Conservation (phyloP, 2,329 filamentous ascomycete species). For the Fusarium algeriense region DNA sequence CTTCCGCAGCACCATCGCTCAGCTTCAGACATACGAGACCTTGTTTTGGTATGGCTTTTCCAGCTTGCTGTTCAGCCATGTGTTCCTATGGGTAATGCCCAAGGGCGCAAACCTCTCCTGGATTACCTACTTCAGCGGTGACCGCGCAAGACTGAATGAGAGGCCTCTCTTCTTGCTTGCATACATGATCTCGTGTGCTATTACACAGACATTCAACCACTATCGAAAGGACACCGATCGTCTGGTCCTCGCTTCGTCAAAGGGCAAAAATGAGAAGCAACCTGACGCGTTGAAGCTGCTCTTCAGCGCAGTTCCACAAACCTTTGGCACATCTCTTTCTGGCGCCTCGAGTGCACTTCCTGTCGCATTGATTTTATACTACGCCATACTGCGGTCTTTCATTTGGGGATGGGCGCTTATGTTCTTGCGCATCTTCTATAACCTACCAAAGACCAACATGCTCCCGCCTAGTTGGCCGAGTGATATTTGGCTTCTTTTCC, state of each 20-base stretch:
- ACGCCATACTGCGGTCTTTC: constrained; percentile 69
- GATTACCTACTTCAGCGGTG: constrained; percentile 77
- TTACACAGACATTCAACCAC: constrained; percentile 77
- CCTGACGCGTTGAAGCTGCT: constrained; percentile 53
- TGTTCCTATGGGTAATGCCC: constrained; percentile 81
- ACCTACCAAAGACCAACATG: constrained; percentile 78
- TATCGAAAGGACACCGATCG: constrained; percentile 80
- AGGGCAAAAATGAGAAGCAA: constrained; percentile 45
- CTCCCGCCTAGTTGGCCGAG: constrained; percentile 70
- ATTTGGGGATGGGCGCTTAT: constrained; percentile 78
- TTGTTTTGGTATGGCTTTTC: constrained; percentile 82
- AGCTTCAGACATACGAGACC: constrained; percentile 74
- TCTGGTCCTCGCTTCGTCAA: constrained; percentile 58
- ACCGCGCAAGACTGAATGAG: constrained; percentile 86
- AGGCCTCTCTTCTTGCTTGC: constrained; percentile 83
- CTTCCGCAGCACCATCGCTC: constrained; percentile 69
- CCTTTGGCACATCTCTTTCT: constrained; percentile 55
- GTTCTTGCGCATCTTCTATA: constrained; percentile 79
- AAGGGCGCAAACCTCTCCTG: constrained; percentile 73
- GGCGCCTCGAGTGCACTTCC: constrained; percentile 57
- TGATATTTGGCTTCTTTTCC: constrained; percentile 66
- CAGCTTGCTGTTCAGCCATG: constrained; percentile 81
- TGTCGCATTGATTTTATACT: constrained; percentile 70
- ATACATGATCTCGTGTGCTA: constrained; percentile 75
- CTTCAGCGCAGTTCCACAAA: constrained; percentile 54